Conservation (phyloP, 2,329 filamentous ascomycete genomes). For the Aspergillus piperis region DNA sequence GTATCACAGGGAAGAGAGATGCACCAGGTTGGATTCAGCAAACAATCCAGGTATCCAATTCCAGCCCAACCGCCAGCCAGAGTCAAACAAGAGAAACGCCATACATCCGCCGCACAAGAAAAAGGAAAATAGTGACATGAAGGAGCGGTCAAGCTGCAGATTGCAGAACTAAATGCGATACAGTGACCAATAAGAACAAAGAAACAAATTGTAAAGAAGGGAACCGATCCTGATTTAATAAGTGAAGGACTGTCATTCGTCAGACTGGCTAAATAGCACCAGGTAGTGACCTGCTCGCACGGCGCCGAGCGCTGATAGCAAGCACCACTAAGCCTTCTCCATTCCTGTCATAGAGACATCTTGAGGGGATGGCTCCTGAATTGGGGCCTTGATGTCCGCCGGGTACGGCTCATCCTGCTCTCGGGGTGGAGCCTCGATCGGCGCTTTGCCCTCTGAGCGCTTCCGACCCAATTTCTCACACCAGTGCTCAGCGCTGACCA, state of each 20-base stretch:
- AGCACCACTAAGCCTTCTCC: conserved; percentile 29
- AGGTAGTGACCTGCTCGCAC: too few relatives aligned
- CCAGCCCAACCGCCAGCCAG: background rate
- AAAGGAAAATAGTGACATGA: too few relatives aligned
- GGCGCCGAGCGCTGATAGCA: too few relatives aligned
- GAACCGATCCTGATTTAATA: background rate
- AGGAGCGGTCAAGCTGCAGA: too few relatives aligned
- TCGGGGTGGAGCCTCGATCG: conserved; percentile 12
- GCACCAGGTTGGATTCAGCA: background rate
- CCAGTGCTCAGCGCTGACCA: conserved; percentile 90
- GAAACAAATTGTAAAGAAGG: background rate
- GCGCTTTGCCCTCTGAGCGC: conserved; percentile 29
- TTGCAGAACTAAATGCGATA: too few relatives aligned
- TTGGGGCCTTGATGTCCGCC: conserved; percentile 33
- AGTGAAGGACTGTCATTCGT: background rate
- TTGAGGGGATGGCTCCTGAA: conserved; percentile 19
- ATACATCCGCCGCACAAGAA: background rate
- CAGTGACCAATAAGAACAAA: too few relatives aligned
- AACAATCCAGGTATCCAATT: background rate
- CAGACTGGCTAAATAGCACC: too few relatives aligned
- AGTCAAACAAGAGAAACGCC: background rate
- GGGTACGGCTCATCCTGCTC: conserved; percentile 21
- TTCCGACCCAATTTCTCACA: conserved; percentile 71
- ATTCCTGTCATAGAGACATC: conserved; percentile 42
- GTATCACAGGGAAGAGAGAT: too few relatives aligned